phyloP scores from a whole-genome alignment of 441 rosid genomes.

The Lagerstroemia fauriei region DNA sequence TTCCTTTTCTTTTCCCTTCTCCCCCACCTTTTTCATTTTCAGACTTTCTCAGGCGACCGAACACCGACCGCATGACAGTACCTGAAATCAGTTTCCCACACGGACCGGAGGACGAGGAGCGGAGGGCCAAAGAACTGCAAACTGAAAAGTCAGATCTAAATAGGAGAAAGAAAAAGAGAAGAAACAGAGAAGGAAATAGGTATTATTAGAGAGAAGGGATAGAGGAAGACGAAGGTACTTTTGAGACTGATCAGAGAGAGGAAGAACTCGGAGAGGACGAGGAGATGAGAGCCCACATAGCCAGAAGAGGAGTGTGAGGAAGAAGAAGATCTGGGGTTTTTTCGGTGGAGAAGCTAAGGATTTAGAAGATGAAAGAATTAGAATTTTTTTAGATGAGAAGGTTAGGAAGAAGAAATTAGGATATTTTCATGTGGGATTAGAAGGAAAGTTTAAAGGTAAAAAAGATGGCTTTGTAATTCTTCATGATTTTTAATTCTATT shows the following conservation, averaged over 20 bases:
- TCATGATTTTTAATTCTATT: too few species aligned
- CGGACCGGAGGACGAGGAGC: background rate
- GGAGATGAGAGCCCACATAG: conserved; percentile 25
- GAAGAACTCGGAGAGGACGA: background rate
- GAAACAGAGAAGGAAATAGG: conserved; percentile 1
- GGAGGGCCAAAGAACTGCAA: background rate
- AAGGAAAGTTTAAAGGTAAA: too few species aligned
- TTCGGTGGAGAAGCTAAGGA: too few species aligned
- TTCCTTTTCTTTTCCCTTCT: background rate
- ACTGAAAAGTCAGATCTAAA: conserved; percentile 24
- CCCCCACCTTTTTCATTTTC: background rate
- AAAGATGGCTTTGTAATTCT: too few species aligned
- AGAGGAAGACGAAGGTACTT: background rate
- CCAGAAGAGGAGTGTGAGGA: too few species aligned
- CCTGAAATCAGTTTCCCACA: background rate
- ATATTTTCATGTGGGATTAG: too few species aligned
- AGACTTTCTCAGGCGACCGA: background rate
- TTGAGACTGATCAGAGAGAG: background rate
- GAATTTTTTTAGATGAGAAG: too few species aligned
- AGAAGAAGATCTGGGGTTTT: too few species aligned
- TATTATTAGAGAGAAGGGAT: conserved; percentile 19
- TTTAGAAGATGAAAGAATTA: too few species aligned
- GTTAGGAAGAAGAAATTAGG: too few species aligned
- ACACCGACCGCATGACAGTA: background rate
- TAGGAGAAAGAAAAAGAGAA: background rate